A percentile compares a stretch with the other conserved stretches of the same genome.
Evolutionary conservation across 768 basidiomycete genomes (phyloP).

Genomic region (Boletus eberwhitei): DNA sequence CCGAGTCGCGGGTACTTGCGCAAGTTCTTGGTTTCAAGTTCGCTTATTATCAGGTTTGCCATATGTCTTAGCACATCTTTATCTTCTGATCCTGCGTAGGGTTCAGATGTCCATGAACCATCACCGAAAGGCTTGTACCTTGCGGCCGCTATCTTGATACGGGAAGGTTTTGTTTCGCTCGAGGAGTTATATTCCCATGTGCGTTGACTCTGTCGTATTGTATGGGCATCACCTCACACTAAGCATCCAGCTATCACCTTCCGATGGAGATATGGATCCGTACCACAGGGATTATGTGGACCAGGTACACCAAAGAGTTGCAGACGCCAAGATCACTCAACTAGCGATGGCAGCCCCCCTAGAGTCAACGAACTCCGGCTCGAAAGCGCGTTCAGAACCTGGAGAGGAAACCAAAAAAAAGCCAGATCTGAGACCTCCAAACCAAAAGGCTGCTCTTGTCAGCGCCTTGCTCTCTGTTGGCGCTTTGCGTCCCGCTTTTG

Average conservation of each 20-base stretch:
- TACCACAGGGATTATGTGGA: conserved; percentile 63
- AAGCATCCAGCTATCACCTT: conserved; percentile 59
- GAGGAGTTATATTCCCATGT: conserved; percentile 95
- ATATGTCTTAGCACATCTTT: not conserved
- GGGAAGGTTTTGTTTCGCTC: conserved; percentile 81
- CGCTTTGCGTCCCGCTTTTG: conserved; percentile 71
- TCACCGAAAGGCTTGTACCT: conserved; percentile 75
- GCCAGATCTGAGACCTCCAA: conserved; percentile 42
- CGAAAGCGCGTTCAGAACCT: conserved; percentile 40
- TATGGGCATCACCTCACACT: conserved; percentile 4
- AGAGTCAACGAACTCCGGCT: conserved; percentile 45
- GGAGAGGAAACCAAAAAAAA: conserved; percentile 36
- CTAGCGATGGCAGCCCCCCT: conserved; percentile 85
- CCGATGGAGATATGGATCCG: conserved; percentile 72
- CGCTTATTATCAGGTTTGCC: conserved; percentile 76
- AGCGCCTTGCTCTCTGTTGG: conserved; percentile 84
- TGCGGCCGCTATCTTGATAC: conserved; percentile 82
- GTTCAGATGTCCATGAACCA: conserved; percentile 54
- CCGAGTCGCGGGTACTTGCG: conserved; percentile 62
- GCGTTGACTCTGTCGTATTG: conserved; percentile 25
- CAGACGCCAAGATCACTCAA: conserved; percentile 67
- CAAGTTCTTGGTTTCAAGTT: conserved; percentile 99
- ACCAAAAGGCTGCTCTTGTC: conserved; percentile 81
- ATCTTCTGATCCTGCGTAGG: conserved; percentile 35
- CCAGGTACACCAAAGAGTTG: conserved; percentile 60